Percentiles rank a stretch among this genome's conserved stretches.
phyloP scores from a whole-genome alignment of 805 yeast genomes.

The Ogataea pini region DNA sequence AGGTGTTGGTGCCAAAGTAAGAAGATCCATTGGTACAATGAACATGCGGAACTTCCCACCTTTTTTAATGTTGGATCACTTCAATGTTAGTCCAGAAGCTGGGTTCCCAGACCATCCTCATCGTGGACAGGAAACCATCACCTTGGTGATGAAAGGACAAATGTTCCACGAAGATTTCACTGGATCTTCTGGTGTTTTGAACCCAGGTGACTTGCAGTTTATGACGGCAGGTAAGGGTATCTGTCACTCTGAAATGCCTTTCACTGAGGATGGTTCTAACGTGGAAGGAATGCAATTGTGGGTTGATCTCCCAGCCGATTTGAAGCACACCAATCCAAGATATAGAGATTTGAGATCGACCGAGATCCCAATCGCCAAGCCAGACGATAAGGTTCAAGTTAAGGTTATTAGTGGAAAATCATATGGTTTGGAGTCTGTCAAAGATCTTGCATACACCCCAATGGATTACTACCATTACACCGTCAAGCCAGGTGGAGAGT shows the following conservation, averaged over 20 bases:
- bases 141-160: constrained; percentile 63
- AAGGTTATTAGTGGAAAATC: constrained; percentile 77
- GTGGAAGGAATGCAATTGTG: constrained; percentile 77
- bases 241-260: constrained; percentile 86
- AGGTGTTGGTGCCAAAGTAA: constrained; percentile 86
- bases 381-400: constrained; percentile 63
- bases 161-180: constrained; percentile 86
- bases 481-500: constrained; percentile 64
- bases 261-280: constrained; percentile 49
- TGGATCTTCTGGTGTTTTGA: constrained; percentile 74
- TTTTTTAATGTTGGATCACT: constrained; percentile 80
- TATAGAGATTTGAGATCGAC: constrained; percentile 72
- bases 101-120: constrained; percentile 89
- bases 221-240: constrained; percentile 93
- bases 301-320: constrained; percentile 74
- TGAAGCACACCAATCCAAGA: constrained; percentile 67
- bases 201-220: constrained; percentile 85
- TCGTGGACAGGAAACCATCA: constrained; percentile 80
- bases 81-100: constrained; percentile 58
- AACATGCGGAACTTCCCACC: constrained; percentile 76
- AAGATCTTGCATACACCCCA: constrained; percentile 81
- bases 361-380: constrained; percentile 71
- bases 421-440: constrained; percentile 71
- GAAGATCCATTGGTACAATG: constrained; percentile 75
- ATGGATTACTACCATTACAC: constrained; percentile 69